These are phyloP conservation scores for Papiliotrema nemorosa DNA, from an alignment of 1,284 basidiomycete genomes.

Conservation along the genomic window DNA sequence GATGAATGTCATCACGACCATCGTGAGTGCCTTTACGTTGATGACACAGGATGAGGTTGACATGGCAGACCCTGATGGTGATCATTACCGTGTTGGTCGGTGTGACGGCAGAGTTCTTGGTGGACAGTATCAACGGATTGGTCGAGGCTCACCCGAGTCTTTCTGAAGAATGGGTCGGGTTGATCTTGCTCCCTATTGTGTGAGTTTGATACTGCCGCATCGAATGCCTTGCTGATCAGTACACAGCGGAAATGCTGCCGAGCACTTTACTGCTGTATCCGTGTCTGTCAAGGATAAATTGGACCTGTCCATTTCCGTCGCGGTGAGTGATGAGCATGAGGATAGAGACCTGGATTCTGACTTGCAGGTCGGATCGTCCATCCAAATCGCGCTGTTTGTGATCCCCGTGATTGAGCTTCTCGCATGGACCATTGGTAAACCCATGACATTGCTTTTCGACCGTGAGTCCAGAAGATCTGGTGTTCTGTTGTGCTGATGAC, in stretches of 20 bases:
- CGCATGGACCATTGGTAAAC: slow-evolving; percentile 53
- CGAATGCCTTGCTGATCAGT: not conserved
- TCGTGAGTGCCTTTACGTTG: slow-evolving; percentile 34
- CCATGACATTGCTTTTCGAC: slow-evolving; percentile 51
- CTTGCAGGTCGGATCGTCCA: slow-evolving; percentile 68
- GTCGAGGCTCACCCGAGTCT: slow-evolving; percentile 44
- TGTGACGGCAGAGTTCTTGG: slow-evolving; percentile 70
- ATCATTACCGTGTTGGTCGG: slow-evolving; percentile 48
- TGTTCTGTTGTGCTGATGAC: slow-evolving; percentile 1
- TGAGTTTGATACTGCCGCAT: slow-evolving; percentile 7
- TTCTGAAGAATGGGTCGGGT: slow-evolving; percentile 74
- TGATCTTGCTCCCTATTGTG: slow-evolving; percentile 76
- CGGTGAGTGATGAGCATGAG: slow-evolving; percentile 48
- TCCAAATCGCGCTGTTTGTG: slow-evolving; percentile 81
- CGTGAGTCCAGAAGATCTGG: slow-evolving; percentile 14
- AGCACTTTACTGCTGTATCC: slow-evolving; percentile 83
- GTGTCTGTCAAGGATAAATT: slow-evolving; percentile 72
- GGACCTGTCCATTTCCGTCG: slow-evolving; percentile 64
- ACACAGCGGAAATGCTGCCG: slow-evolving; percentile 51
- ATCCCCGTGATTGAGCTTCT: slow-evolving; percentile 65
- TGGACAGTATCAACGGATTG: slow-evolving; percentile 45
- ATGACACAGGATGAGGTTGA: too few relatives aligned
- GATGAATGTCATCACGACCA: slow-evolving; percentile 53
- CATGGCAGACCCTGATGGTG: slow-evolving; percentile 29
- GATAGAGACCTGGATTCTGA: not conserved